phyloP scores from a whole-genome alignment of 108 stramenopile species.

The Pseudonitzschia pungens region DNA sequence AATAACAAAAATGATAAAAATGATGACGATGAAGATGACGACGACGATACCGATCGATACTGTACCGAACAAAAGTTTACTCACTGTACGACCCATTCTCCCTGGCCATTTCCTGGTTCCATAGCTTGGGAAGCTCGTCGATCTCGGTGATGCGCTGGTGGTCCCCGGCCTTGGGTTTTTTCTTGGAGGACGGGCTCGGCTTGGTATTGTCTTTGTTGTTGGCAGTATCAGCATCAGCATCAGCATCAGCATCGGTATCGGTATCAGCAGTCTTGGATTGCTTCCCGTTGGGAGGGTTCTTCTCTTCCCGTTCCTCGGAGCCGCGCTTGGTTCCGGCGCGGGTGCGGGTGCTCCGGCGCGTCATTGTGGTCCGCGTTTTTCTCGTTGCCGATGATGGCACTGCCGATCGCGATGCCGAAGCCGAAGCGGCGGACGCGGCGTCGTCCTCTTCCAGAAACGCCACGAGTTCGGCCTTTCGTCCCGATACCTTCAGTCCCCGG shows the following conservation, averaged over 20 bases:
- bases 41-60: no score
- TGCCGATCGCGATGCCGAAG: no score
- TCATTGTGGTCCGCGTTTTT: not conserved
- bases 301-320: not conserved
- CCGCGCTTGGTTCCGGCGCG: not conserved
- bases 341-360: not conserved
- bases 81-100: slow-evolving; percentile 60
- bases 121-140: slow-evolving; percentile 64
- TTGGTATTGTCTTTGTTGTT: not conserved
- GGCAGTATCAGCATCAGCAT: not conserved
- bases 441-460: slow-evolving; percentile 22
- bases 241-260: not conserved
- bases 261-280: not conserved
- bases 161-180: slow-evolving; percentile 37
- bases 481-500: slow-evolving; percentile 40
- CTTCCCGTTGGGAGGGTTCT: no score
- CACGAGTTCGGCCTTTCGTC: slow-evolving; percentile 49
- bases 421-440: no score
- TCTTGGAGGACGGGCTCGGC: slow-evolving; percentile 14
- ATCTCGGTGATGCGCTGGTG: slow-evolving; percentile 79
- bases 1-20: no score
- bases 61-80: slow-evolving; percentile 10
- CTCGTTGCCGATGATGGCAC: not conserved
- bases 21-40: no score
- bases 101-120: slow-evolving; percentile 42